Conservation (phyloP, 352 stramenopile genomes). For the Pilasporangium apinafurcum region DNA sequence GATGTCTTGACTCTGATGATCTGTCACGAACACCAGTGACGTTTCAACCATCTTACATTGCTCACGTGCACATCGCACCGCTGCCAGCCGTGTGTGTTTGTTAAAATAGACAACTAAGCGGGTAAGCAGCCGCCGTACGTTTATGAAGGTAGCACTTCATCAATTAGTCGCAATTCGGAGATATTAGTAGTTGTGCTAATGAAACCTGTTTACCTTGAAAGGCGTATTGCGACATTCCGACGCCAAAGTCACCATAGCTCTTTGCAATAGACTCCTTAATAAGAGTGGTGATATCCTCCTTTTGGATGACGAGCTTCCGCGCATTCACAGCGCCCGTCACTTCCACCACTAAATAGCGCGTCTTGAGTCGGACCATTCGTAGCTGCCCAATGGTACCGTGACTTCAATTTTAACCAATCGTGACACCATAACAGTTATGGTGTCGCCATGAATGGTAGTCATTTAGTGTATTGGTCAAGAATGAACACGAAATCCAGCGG, state of each 20-base stretch:
- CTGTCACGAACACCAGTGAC: conserved; percentile 68
- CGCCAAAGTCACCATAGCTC: conserved; percentile 65
- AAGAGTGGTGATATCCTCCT: conserved; percentile 42
- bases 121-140: background rate
- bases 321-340: conserved; percentile 15
- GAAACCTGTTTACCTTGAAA: conserved; percentile 80
- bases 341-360: conserved; percentile 66
- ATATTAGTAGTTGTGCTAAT: too few species aligned
- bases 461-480: too few species aligned
- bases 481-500: too few species aligned
- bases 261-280: conserved; percentile 62
- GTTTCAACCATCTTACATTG: conserved; percentile 70
- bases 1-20: conserved; percentile 49
- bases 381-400: background rate
- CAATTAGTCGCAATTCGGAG: too few species aligned
- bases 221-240: conserved; percentile 62
- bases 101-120: conserved; percentile 62
- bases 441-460: too few species aligned
- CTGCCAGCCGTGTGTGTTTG: conserved; percentile 36
- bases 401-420: too few species aligned
- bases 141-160: too few species aligned
- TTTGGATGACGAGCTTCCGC: conserved; percentile 42
- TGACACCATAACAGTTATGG: too few species aligned
- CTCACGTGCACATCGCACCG: conserved; percentile 59
- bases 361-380: conserved; percentile 77